Conservation (phyloP, 768 basidiomycete genomes). For the Boletus patriciae region DNA sequence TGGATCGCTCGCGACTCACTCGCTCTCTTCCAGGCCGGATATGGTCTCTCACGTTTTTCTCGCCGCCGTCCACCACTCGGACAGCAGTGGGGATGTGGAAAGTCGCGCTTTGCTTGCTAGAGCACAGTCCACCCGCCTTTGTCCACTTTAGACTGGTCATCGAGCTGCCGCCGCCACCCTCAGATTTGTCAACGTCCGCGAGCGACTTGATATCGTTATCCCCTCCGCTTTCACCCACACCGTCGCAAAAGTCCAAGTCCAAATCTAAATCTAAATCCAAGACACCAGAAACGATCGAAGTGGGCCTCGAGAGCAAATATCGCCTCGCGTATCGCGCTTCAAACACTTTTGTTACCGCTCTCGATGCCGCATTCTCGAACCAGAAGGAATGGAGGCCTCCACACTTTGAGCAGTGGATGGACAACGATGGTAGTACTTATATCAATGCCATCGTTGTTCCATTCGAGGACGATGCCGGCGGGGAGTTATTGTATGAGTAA, state of each 20-base stretch:
- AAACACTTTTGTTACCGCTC: neutral
- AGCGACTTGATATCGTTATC: conserved; percentile 13
- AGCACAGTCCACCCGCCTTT: conserved; percentile 58
- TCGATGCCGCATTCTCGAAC: conserved; percentile 2
- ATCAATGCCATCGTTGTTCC: conserved; percentile 38
- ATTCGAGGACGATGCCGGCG: conserved; percentile 41
- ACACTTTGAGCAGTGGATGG: conserved; percentile 11
- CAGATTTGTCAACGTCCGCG: neutral
- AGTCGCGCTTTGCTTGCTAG: conserved; percentile 50
- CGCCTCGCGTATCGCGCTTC: conserved; percentile 29
- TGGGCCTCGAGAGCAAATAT: conserved; percentile 33
- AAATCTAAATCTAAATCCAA: conserved; percentile 10
- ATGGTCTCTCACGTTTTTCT: conserved; percentile 29
- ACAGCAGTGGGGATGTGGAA: conserved; percentile 34
- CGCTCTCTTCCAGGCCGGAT: conserved; percentile 20
- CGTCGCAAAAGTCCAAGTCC: neutral
- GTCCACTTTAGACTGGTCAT: conserved; percentile 55
- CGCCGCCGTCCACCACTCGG: conserved; percentile 4
- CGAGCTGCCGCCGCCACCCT: conserved; percentile 29
- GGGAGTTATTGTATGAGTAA: conserved; percentile 54
- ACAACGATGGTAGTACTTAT: neutral
- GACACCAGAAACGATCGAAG: conserved; percentile 5
- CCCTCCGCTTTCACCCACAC: neutral
- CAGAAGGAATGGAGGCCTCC: conserved; percentile 13
- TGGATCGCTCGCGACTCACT: neutral